Conservation (phyloP, 1,284 basidiomycete species). For the Peniophora sp. region DNA sequence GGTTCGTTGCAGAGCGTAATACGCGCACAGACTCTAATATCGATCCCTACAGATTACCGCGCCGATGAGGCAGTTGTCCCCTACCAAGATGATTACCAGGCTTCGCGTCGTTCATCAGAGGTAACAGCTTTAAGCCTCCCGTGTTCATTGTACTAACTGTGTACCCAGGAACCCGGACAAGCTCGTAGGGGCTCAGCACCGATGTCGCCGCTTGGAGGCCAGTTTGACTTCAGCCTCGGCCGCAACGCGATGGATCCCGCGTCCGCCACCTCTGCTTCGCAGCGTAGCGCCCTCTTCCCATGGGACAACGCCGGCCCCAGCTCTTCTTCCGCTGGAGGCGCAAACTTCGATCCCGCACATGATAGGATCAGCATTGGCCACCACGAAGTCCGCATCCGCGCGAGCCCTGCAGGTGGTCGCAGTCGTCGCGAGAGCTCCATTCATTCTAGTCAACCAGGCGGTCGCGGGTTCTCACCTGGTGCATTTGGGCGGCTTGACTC, state of each 20-base stretch:
- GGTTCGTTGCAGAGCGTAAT: no score
- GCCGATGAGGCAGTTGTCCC: no score
- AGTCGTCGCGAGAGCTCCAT: conserved; percentile 36
- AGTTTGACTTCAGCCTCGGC: conserved; percentile 35
- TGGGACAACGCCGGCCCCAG: conserved; percentile 73
- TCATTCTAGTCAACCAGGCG: conserved; percentile 21
- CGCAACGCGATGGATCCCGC: conserved; percentile 24
- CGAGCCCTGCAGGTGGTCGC: conserved; percentile 38
- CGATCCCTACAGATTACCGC: neutral
- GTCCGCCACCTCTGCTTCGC: conserved; percentile 33
- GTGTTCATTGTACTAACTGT: conserved; percentile 7
- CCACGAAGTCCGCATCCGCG: conserved; percentile 44
- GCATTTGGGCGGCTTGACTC: conserved; percentile 27
- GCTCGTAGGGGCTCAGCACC: conserved; percentile 53
- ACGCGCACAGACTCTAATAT: no score
- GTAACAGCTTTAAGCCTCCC: conserved; percentile 22
- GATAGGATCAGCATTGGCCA: conserved; percentile 41
- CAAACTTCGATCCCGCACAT: conserved; percentile 29
- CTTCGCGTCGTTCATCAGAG: conserved; percentile 56
- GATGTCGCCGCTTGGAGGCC: conserved; percentile 36
- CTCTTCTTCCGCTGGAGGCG: conserved; percentile 40
- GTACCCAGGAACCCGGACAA: conserved; percentile 66
- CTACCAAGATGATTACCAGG: conserved; percentile 2
- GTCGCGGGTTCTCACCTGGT: conserved; percentile 41
- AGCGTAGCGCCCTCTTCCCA: conserved; percentile 65